Evolutionary conservation across 2,329 filamentous ascomycete species (phyloP), one percentile per base, ranked within the genome.

Genomic region (Byssochlamys sp.): DNA sequence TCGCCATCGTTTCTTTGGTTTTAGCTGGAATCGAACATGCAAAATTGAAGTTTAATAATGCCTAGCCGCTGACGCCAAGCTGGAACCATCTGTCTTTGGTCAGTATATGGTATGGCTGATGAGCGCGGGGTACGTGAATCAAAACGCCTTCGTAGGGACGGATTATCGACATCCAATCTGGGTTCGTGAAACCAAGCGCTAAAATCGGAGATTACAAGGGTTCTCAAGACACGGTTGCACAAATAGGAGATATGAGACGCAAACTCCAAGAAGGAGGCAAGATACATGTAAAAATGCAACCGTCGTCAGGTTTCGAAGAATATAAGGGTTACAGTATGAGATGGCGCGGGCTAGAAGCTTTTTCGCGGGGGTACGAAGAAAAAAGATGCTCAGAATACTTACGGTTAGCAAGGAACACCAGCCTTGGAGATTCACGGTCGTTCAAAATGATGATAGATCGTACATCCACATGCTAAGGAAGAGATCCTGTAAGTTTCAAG

Each of bases 1-100:
- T 73, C 59, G 69, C 62, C 71, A 73, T 73, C 7, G n/a, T 45
- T 19, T 24, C 39, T 45, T 45, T 39, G 69, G 72, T 64, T 66
- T 63, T 62, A 61, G 58, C 60, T 54, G 56, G 60, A 56, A 35
- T 65, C 62, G 12, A 28, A 28, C 49, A 25, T 28, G 49, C 49
- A 12, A 51, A 26, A 25, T n/a, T 26, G 25, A 28, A 51, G 49
- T 14, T 51, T 51, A 24, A 28, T 51, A 24, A 51, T 28, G 24
- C 49, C 27, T 26, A 26, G 24, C 49, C 49, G 49, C 25, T 51
- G 27, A 28, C 24, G 10, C 25, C 49, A 51, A 51, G 24, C 49
- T 51, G 10, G 49, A 51, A 28, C 27, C 49, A 51, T 51, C 49
- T 51, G 27, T 28, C 10, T 28, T 26, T 51, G 24, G 49, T 51